These are phyloP conservation scores for Blakeslea trispora DNA, from an alignment of 371 early-diverging fungal genomes.

Conservation along the genomic window DNA sequence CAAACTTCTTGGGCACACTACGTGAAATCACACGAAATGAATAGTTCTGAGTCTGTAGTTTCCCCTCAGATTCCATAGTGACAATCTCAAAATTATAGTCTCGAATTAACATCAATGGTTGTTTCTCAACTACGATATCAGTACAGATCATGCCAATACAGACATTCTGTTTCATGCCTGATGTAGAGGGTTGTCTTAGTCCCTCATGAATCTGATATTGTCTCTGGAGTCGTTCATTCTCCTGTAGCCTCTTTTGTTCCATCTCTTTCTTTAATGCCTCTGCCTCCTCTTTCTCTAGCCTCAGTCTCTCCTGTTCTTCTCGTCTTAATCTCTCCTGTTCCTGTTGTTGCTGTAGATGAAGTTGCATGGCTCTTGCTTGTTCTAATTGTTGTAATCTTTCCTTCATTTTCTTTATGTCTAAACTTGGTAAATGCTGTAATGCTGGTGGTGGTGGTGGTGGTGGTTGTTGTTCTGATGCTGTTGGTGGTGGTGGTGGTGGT, in stretches of 20 bases:
- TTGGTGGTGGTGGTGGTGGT: neutral
- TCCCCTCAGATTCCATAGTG: slow-evolving; percentile 35
- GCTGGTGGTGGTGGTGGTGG: neutral
- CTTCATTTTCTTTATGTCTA: slow-evolving; percentile 3
- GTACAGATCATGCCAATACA: slow-evolving; percentile 51
- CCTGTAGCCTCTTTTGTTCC: too few relatives aligned
- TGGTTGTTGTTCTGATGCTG: neutral
- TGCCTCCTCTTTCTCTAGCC: too few relatives aligned
- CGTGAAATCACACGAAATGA: slow-evolving; percentile 35
- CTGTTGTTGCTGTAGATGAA: too few relatives aligned
- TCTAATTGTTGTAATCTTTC: too few relatives aligned
- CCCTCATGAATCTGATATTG: too few relatives aligned
- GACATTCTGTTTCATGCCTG: slow-evolving; percentile 18
- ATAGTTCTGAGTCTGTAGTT: slow-evolving; percentile 32
- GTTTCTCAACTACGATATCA: slow-evolving; percentile 40
- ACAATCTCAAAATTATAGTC: slow-evolving; percentile 44
- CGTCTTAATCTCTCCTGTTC: too few relatives aligned
- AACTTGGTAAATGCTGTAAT: neutral
- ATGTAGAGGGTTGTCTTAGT: too few relatives aligned
- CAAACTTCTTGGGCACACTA: slow-evolving; percentile 30
- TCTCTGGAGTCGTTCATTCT: too few relatives aligned
- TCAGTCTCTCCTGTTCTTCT: too few relatives aligned
- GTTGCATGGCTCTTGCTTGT: too few relatives aligned
- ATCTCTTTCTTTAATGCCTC: too few relatives aligned
- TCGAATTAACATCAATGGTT: slow-evolving; percentile 27